Evolutionary conservation across 352 stramenopile genomes (phyloP).

Genomic region (Blastocystis sp.): DNA sequence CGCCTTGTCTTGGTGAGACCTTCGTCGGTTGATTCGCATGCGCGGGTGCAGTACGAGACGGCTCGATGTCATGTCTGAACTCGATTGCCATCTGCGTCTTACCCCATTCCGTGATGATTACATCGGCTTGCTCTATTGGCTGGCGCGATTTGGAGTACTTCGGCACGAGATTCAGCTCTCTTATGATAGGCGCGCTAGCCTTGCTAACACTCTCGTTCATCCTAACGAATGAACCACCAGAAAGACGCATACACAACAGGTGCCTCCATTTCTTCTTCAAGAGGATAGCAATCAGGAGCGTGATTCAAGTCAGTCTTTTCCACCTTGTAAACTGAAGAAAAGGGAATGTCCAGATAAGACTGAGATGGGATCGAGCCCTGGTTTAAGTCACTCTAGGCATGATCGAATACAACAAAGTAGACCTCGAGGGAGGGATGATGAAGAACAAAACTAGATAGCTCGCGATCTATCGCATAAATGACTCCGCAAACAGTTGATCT

Average conservation of each 20-base stretch:
- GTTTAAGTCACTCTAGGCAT: not conserved
- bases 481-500: not conserved
- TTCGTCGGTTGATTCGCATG: too few species aligned
- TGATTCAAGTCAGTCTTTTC: too few species aligned
- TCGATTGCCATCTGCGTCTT: too few species aligned
- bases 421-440: slow-evolving; percentile 1
- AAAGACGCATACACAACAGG: too few species aligned
- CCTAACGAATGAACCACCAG: not conserved
- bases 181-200: not conserved
- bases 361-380: not conserved
- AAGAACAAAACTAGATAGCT: not conserved
- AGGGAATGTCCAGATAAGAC: not conserved
- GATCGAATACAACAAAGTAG: not conserved
- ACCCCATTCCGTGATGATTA: too few species aligned
- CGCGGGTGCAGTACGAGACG: too few species aligned
- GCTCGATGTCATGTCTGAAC: too few species aligned
- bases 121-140: not conserved
- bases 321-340: not conserved
- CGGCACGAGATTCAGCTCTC: not conserved
- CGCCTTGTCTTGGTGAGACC: too few species aligned
- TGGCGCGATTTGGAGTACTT: not conserved
- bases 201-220: not conserved
- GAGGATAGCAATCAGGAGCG: too few species aligned
- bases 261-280: too few species aligned
- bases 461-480: not conserved